phyloP scores from a whole-genome alignment of 345 rosid species.

The Citrus trifoliata region DNA sequence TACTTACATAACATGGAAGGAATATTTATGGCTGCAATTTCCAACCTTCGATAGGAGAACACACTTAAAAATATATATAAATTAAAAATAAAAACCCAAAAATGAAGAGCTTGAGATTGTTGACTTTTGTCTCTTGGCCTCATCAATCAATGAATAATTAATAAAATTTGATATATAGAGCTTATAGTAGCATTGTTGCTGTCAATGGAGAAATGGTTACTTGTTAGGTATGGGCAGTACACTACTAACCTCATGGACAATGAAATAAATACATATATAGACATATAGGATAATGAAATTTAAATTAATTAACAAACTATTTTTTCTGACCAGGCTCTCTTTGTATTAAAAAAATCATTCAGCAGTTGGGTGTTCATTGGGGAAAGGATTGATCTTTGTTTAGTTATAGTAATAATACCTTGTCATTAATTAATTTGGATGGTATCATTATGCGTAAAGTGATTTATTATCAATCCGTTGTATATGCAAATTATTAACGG shows the following conservation, averaged over 20 bases:
- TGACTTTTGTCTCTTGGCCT: background rate
- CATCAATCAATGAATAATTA: background rate
- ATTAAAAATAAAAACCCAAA: background rate
- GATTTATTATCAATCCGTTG: background rate
- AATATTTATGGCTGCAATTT: background rate
- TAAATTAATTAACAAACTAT: background rate
- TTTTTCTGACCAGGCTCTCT: background rate
- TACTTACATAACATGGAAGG: background rate
- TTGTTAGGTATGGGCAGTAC: conserved; percentile 7
- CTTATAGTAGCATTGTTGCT: background rate
- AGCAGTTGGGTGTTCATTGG: conserved; percentile 3
- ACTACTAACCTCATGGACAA: background rate
- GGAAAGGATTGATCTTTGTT: background rate
- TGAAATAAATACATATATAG: background rate
- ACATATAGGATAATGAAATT: background rate
- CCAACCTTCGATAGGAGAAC: background rate
- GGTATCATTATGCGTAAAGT: too few species aligned
- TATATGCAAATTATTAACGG: background rate
- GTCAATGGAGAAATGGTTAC: conserved; percentile 1
- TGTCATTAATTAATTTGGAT: background rate
- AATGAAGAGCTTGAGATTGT: conserved; percentile 11
- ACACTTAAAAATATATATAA: background rate
- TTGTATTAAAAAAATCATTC: background rate
- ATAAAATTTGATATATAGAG: background rate
- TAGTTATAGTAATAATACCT: background rate